Evolutionary conservation across 164 flowering plant species (phyloP), one percentile per base, ranked within the genome.

Genomic region (Euptelea pleiosperma): DNA sequence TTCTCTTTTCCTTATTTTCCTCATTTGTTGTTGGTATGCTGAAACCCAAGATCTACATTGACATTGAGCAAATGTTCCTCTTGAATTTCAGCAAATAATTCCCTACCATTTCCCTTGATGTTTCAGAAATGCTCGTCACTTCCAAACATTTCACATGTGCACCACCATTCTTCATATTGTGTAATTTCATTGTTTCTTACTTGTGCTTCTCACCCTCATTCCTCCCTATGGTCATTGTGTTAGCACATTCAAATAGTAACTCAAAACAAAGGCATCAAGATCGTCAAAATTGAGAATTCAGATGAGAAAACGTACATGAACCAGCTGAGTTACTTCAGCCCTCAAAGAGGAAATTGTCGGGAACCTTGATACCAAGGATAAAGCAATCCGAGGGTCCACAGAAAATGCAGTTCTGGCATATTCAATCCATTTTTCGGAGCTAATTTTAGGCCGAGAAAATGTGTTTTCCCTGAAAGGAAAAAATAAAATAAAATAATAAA

Each of bases 371-470:
- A 75, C 84, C 69, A 94, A 63, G 45, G 86, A 82, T 34, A 94
- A 74, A 48, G 97, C 95, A 72, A 94, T 85, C 8, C 81, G 77
- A 65, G 99, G 96, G 73, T 94, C 97, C 60, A 94, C 96, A 51
- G 95, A 63, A 71, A 91, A 94, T 47, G 97, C 89, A 66, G 96
- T 87, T 62, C 91, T 80, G 19, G 87, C 91, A 78, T 81, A 78
- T 29, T 94, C 99, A 55, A 78, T 70, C 97, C 96, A 91, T 75
- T 82, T 94, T 18, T 89, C 99, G n/a, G 96, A 72, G 69, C 82
- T 87, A 46, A 88, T 66, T 68, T 91, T 94, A 1, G 73, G 75
- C 55, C 90, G 80, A 58, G 77, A 73, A 53, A 81, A 66, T 9
- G 75, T 53, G 63, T 35, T 68, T 37, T 93, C 96, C 80, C 97